Evolutionary conservation across 1,139 yeast species (phyloP).

Genomic region (Ogataea hybrid): DNA sequence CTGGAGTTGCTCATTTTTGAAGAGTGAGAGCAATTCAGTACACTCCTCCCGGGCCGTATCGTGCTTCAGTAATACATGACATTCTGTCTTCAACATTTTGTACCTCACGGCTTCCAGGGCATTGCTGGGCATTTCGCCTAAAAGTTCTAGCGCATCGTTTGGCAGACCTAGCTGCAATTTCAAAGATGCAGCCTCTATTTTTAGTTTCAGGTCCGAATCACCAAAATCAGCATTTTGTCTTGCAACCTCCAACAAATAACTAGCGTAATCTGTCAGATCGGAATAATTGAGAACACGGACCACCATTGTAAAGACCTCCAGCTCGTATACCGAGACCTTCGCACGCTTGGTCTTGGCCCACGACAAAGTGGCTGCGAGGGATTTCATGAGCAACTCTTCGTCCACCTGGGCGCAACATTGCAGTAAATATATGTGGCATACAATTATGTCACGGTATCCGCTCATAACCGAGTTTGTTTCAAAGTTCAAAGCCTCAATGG

Average conservation of each 20-base stretch:
- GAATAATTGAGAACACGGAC: conserved; percentile 17
- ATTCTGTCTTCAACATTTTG: not conserved
- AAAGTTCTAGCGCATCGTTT: conserved; percentile 2
- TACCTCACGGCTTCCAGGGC: conserved; percentile 4
- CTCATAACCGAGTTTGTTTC: conserved; percentile 14
- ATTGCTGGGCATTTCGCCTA: not conserved
- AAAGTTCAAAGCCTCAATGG: conserved; percentile 16
- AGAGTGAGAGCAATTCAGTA: conserved; percentile 1
- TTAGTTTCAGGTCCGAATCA: not conserved
- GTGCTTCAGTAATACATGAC: not conserved
- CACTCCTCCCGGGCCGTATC: not conserved
- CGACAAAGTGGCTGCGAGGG: conserved; percentile 21
- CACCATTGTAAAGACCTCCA: conserved; percentile 15
- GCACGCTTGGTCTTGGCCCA: conserved; percentile 13
- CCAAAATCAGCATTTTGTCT: not conserved
- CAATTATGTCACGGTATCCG: conserved; percentile 17
- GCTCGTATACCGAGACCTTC: conserved; percentile 13
- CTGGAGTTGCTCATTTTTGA: conserved; percentile 10
- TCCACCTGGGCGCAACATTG: conserved; percentile 15
- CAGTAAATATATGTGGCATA: conserved; percentile 23
- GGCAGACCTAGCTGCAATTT: conserved; percentile 9
- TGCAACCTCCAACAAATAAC: conserved; percentile 9
- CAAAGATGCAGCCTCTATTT: conserved; percentile 1
- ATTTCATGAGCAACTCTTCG: conserved; percentile 34
- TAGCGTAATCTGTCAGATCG: conserved; percentile 14